Evolutionary conservation across 139 green algal species (phyloP).

Genomic region (Micractinium sp.): DNA sequence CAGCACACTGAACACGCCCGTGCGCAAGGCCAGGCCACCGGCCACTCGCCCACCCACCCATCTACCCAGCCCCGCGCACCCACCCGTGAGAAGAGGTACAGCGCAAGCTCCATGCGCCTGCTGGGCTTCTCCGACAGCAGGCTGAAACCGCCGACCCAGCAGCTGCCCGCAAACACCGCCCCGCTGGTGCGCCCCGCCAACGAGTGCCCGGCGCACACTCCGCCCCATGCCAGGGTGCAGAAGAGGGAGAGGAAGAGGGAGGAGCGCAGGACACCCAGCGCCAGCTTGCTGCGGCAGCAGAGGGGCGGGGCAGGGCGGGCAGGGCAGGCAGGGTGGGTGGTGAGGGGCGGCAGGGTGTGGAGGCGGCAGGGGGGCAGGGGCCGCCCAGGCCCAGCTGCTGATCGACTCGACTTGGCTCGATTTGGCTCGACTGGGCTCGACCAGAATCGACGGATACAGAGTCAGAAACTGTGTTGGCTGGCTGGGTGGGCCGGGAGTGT

Average conservation of each 20-base stretch:
- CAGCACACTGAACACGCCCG: too few relatives aligned
- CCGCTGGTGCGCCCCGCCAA: slow-evolving; percentile 50
- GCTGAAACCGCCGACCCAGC: slow-evolving; percentile 70
- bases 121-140: slow-evolving; percentile 92
- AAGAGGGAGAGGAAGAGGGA: slow-evolving; percentile 86
- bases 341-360: too few relatives aligned
- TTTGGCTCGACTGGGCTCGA: too few relatives aligned
- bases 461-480: too few relatives aligned
- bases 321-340: background rate
- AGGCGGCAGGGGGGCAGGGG: background rate
- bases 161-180: slow-evolving; percentile 52
- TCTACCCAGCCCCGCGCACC: background rate
- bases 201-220: slow-evolving; percentile 53
- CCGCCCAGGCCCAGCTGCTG: too few relatives aligned
- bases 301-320: background rate
- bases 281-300: slow-evolving; percentile 33
- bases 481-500: too few relatives aligned
- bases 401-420: too few relatives aligned
- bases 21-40: too few relatives aligned
- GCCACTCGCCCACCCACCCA: background rate
- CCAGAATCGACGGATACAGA: too few relatives aligned
- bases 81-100: slow-evolving; percentile 81
- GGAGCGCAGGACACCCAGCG: slow-evolving; percentile 75
- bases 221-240: slow-evolving; percentile 81
- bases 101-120: slow-evolving; percentile 94